phyloP scores from a whole-genome alignment of 2,329 filamentous ascomycete species.

The Ilyonectria robusta region DNA sequence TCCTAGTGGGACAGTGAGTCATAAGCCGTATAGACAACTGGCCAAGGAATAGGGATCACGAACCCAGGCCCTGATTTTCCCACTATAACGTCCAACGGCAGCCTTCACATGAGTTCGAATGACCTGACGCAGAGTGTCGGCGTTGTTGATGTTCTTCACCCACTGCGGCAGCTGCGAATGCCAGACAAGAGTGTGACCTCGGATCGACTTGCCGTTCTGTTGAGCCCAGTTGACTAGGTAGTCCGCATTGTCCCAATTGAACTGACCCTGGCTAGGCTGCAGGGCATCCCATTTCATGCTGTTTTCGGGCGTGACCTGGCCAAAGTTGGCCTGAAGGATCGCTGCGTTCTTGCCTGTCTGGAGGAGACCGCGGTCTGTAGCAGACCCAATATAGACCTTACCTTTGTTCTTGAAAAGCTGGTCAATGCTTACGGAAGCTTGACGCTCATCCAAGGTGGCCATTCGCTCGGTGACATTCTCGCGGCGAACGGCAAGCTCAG shows the following conservation, averaged over 20 bases:
- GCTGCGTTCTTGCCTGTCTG: conserved; percentile 63
- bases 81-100: conserved; percentile 72
- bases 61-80: conserved; percentile 72
- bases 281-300: conserved; percentile 78
- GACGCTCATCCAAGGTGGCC: not conserved
- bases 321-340: conserved; percentile 72
- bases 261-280: conserved; percentile 62
- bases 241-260: conserved; percentile 72
- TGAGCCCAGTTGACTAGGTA: conserved; percentile 71
- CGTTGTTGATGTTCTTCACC: conserved; percentile 70
- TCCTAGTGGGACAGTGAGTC: conserved; percentile 53
- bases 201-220: conserved; percentile 69
- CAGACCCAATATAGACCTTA: conserved; percentile 76
- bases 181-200: conserved; percentile 78
- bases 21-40: too few relatives aligned
- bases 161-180: conserved; percentile 72
- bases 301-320: conserved; percentile 77
- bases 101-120: conserved; percentile 73
- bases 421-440: conserved; percentile 9
- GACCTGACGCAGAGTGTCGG: conserved; percentile 64
- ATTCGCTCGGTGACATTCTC: too few relatives aligned
- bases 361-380: conserved; percentile 68
- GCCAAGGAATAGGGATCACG: too few relatives aligned
- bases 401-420: conserved; percentile 60
- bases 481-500: too few relatives aligned